phyloP scores from a whole-genome alignment of 2,329 filamentous ascomycete species.

The Aspergillus pseudotamarii region DNA sequence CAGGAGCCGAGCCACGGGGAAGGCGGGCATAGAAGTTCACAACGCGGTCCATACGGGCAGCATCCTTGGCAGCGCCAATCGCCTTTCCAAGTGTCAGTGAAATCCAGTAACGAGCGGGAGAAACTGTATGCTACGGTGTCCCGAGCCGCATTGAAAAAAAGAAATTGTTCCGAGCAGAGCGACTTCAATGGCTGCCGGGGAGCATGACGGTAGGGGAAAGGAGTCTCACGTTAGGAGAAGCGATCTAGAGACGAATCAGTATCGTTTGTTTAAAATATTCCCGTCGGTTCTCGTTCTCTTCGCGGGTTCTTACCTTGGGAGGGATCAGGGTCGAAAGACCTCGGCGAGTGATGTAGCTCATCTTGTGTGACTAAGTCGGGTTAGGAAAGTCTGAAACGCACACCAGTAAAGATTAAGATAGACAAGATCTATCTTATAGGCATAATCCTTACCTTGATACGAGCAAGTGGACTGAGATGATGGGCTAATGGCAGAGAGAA shows the following conservation, averaged over 20 bases:
- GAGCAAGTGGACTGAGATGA: conserved; percentile 36
- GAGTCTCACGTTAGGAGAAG: conserved; percentile 43
- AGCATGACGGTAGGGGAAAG: conserved; percentile 10
- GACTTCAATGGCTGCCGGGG: conserved; percentile 18
- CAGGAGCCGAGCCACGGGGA: conserved; percentile 85
- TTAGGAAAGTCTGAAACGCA: conserved; percentile 24
- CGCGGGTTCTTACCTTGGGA: conserved; percentile 74
- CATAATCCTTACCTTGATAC: conserved; percentile 35
- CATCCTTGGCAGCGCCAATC: conserved; percentile 92
- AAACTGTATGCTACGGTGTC: conserved; percentile 14
- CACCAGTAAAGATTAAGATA: neutral
- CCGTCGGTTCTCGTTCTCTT: conserved; percentile 9
- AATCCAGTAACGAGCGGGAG: conserved; percentile 3
- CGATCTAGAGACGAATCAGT: conserved; percentile 46
- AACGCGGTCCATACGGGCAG: conserved; percentile 95
- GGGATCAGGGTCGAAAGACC: conserved; percentile 98
- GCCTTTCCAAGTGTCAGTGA: conserved; percentile 63
- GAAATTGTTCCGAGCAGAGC: conserved; percentile 23
- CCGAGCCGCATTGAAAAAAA: conserved; percentile 21
- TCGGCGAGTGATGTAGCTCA: conserved; percentile 91
- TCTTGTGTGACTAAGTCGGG: conserved; percentile 57
- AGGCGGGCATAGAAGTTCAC: conserved; percentile 99
- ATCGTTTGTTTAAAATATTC: conserved; percentile 24
- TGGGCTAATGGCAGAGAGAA: conserved; percentile 36
- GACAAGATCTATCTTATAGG: neutral